phyloP scores from a whole-genome alignment of 106 monocot species.

The Dendrobium nobile region DNA sequence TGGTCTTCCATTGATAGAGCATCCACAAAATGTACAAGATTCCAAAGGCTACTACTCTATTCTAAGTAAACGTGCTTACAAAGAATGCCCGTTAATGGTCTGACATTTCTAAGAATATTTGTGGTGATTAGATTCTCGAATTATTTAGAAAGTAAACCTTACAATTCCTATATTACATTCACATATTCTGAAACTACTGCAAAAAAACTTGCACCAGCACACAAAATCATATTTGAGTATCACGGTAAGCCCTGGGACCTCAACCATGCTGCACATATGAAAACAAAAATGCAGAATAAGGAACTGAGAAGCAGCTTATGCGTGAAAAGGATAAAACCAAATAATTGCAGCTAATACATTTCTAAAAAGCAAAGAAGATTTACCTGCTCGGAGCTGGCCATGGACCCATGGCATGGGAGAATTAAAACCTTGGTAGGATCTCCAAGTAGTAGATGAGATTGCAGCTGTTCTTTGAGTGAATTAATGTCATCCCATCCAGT shows the following conservation, averaged over 20 bases:
- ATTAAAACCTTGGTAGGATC: constrained; percentile 84
- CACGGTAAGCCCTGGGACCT: not conserved
- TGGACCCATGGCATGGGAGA: constrained; percentile 97
- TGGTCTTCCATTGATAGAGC: not conserved
- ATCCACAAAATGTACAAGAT: not conserved
- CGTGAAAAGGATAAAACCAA: not conserved
- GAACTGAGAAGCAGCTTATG: not conserved
- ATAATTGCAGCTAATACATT: not conserved
- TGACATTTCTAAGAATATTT: not conserved
- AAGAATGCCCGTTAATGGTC: not conserved
- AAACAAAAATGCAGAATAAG: constrained; percentile 1
- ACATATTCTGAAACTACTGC: not conserved
- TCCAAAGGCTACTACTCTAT: not conserved
- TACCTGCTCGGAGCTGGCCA: constrained; percentile 99
- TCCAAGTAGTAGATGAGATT: constrained; percentile 79
- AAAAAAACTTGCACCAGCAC: not conserved
- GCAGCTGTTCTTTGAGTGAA: constrained; percentile 91
- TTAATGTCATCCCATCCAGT: constrained; percentile 99
- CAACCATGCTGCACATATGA: not conserved
- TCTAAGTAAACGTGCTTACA: not conserved
- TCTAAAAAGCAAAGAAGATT: not conserved
- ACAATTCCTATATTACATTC: not conserved
- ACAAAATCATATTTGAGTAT: not conserved
- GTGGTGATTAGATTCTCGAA: not conserved
- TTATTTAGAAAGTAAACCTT: not conserved